These are phyloP conservation scores for Cephalotrichum gorgonifer DNA, from an alignment of 2,329 filamentous ascomycete genomes.

Conservation along the genomic window DNA sequence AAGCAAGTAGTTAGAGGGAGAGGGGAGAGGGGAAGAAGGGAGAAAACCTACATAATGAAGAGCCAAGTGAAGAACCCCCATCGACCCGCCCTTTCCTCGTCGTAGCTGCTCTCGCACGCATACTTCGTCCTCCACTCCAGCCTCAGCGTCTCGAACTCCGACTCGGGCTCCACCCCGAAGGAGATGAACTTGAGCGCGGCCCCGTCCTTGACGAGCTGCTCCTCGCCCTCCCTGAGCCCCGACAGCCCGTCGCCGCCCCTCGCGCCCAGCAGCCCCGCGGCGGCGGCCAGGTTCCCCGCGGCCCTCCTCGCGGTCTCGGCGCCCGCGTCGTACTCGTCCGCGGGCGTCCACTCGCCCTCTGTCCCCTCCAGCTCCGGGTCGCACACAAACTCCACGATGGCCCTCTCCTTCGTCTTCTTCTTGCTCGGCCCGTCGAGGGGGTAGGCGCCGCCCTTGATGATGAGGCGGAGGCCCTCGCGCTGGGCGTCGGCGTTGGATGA, in stretches of 20 bases:
- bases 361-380: slow-evolving; percentile 61
- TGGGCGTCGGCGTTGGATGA: slow-evolving; percentile 53
- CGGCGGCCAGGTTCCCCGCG: slow-evolving; percentile 19
- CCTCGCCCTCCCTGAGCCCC: slow-evolving; percentile 25
- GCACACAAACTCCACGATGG: slow-evolving; percentile 79
- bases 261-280: slow-evolving; percentile 15
- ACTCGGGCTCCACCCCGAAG: slow-evolving; percentile 52
- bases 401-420: slow-evolving; percentile 52
- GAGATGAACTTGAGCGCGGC: slow-evolving; percentile 66
- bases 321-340: slow-evolving; percentile 37
- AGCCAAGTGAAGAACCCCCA: slow-evolving; percentile 99
- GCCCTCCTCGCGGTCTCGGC: slow-evolving; percentile 22
- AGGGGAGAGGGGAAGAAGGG: neutral
- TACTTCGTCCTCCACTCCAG: slow-evolving; percentile 82
- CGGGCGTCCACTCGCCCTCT: slow-evolving; percentile 55
- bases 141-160: slow-evolving; percentile 51
- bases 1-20: neutral
- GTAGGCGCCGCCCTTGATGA: slow-evolving; percentile 51
- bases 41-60: slow-evolving; percentile 67
- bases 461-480: slow-evolving; percentile 62
- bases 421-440: slow-evolving; percentile 37
- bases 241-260: slow-evolving; percentile 24
- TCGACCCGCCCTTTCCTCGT: slow-evolving; percentile 35
- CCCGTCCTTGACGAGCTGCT: slow-evolving; percentile 41
- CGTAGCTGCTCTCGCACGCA: slow-evolving; percentile 57